These are phyloP conservation scores for Dipodascus albidus DNA, from an alignment of 805 yeast genomes.

Conservation along the genomic window DNA sequence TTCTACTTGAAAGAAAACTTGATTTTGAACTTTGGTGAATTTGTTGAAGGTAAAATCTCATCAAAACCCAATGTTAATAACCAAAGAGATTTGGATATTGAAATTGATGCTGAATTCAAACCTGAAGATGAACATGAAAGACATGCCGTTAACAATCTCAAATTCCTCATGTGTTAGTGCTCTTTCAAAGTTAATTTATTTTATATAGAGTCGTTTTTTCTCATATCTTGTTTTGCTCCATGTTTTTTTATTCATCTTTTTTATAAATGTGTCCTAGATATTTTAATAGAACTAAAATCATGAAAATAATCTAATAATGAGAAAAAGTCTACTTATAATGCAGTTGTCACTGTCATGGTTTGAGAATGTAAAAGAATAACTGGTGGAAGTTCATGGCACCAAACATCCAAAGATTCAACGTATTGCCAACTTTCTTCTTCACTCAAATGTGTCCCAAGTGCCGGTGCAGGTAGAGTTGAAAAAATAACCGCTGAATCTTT, in stretches of 20 bases:
- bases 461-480: slow-evolving; percentile 85
- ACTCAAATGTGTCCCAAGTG: slow-evolving; percentile 65
- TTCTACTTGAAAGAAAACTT: slow-evolving; percentile 79
- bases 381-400: slow-evolving; percentile 81
- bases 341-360: slow-evolving; percentile 93
- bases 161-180: slow-evolving; percentile 57
- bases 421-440: slow-evolving; percentile 63
- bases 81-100: slow-evolving; percentile 85
- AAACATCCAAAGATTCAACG: slow-evolving; percentile 60
- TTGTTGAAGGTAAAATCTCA: slow-evolving; percentile 56
- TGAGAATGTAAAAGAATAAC: slow-evolving; percentile 75
- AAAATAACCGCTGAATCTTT: slow-evolving; percentile 61
- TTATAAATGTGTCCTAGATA: too few relatives aligned
- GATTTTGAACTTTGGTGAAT: slow-evolving; percentile 66
- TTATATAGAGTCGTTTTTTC: slow-evolving; percentile 4
- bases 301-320: neutral
- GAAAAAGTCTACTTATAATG: slow-evolving; percentile 42
- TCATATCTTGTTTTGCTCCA: neutral
- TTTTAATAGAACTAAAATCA: neutral
- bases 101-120: slow-evolving; percentile 42
- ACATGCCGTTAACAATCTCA: slow-evolving; percentile 45
- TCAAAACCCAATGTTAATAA: slow-evolving; percentile 67
- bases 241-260: neutral
- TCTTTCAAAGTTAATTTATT: neutral
- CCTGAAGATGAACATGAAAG: slow-evolving; percentile 37